Conservation (phyloP, 2,329 filamentous ascomycete species). For the Trichoderma sp. region DNA sequence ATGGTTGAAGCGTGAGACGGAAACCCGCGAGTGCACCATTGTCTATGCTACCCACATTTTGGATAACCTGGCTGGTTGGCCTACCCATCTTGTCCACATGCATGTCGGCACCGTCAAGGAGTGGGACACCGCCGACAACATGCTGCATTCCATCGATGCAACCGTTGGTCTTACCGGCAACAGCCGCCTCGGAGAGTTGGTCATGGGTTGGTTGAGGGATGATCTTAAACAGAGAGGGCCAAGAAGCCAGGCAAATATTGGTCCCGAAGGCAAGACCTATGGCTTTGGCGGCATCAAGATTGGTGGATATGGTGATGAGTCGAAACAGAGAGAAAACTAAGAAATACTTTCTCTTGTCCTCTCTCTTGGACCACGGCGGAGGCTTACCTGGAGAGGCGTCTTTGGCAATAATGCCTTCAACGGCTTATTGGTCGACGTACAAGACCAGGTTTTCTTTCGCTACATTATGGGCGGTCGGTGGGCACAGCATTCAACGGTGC, state of each 20-base stretch:
- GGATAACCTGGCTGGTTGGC: slow-evolving; percentile 92
- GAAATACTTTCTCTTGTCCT: neutral
- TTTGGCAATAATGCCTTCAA: neutral
- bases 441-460: neutral
- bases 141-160: slow-evolving; percentile 53
- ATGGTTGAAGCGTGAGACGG: slow-evolving; percentile 85
- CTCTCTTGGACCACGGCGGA: neutral
- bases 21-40: slow-evolving; percentile 77
- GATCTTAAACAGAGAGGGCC: slow-evolving; percentile 79
- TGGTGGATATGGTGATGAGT: slow-evolving; percentile 58
- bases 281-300: slow-evolving; percentile 48
- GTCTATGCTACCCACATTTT: slow-evolving; percentile 98
- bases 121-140: slow-evolving; percentile 71
- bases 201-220: slow-evolving; percentile 79
- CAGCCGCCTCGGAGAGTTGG: slow-evolving; percentile 79
- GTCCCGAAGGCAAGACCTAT: slow-evolving; percentile 64
- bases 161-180: slow-evolving; percentile 57
- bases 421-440: neutral
- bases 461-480: neutral
- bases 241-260: slow-evolving; percentile 55
- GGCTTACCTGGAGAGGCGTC: neutral
- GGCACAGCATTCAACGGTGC: slow-evolving; percentile 27
- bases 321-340: slow-evolving; percentile 35
- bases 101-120: slow-evolving; percentile 82
- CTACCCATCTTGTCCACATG: slow-evolving; percentile 95